phyloP scores from a whole-genome alignment of 106 monocot species.

The Apostasia shenzhenica region DNA sequence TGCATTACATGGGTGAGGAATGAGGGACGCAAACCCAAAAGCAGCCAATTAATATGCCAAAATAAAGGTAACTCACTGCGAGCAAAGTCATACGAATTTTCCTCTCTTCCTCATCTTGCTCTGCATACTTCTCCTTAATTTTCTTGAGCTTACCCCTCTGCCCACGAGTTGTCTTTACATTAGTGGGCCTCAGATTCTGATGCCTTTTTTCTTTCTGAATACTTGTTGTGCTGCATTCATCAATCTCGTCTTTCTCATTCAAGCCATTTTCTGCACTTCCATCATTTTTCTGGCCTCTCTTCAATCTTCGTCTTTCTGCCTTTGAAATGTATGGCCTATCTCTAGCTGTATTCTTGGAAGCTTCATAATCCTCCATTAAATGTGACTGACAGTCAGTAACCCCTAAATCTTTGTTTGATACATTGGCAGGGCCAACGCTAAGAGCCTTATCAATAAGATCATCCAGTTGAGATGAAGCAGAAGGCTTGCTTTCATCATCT shows the following conservation, averaged over 20 bases:
- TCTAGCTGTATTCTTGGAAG: slow-evolving; percentile 31
- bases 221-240: slow-evolving; percentile 10
- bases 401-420: slow-evolving; percentile 23
- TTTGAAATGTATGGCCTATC: slow-evolving; percentile 88
- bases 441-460: slow-evolving; percentile 82
- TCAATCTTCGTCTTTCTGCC: slow-evolving; percentile 75
- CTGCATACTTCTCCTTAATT: slow-evolving; percentile 96
- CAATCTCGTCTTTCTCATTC: slow-evolving; percentile 24
- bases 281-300: slow-evolving; percentile 50
- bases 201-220: slow-evolving; percentile 18
- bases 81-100: slow-evolving; percentile 90
- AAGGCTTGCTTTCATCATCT: slow-evolving; percentile 23
- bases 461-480: slow-evolving; percentile 69
- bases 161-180: slow-evolving; percentile 61
- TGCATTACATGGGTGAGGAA: slow-evolving; percentile 3
- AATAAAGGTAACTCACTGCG: slow-evolving; percentile 41
- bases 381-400: slow-evolving; percentile 18
- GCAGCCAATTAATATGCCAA: too few species aligned
- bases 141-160: slow-evolving; percentile 90
- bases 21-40: too few species aligned
- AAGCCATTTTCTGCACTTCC: slow-evolving; percentile 15
- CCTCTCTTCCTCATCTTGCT: slow-evolving; percentile 98
- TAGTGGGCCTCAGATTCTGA: slow-evolving; percentile 21
- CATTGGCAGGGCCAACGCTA: slow-evolving; percentile 65
- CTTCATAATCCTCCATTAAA: slow-evolving; percentile 25